Conservation (phyloP, 164 flowering plant species). For the Protea cynaroides region DNA sequence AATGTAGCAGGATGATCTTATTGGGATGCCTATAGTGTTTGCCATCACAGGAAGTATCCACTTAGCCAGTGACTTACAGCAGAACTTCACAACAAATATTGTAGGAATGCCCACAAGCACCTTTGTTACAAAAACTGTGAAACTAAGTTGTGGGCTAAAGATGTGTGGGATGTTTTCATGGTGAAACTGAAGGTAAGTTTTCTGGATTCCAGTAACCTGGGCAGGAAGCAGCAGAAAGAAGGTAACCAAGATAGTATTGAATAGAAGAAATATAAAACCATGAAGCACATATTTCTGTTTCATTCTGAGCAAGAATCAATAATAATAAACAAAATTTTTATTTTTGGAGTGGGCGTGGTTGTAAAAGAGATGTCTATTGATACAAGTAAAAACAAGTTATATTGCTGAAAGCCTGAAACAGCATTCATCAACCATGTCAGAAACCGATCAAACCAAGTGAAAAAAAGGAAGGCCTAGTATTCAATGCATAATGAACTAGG, state of each 20-base stretch:
- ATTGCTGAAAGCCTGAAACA: too few relatives aligned
- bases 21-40: constrained; percentile 71
- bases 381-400: too few relatives aligned
- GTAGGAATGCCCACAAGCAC: constrained; percentile 77
- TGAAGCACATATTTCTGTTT: not conserved
- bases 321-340: not conserved
- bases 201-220: constrained; percentile 90
- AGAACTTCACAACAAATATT: constrained; percentile 79
- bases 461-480: too few relatives aligned
- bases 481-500: too few relatives aligned
- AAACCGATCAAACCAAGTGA: too few relatives aligned
- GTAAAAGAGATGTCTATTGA: too few relatives aligned
- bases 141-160: constrained; percentile 44
- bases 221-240: constrained; percentile 1
- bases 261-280: too few relatives aligned
- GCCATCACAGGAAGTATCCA: constrained; percentile 73
- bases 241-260: too few relatives aligned
- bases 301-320: not conserved
- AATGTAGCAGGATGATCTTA: constrained; percentile 67
- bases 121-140: constrained; percentile 52
- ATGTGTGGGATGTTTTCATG: constrained; percentile 73
- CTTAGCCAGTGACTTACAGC: constrained; percentile 90
- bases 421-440: too few relatives aligned
- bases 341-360: too few relatives aligned
- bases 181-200: constrained; percentile 87